These are phyloP conservation scores for Fusarium nematophilum DNA, from an alignment of 2,329 filamentous ascomycete genomes.

Conservation along the genomic window DNA sequence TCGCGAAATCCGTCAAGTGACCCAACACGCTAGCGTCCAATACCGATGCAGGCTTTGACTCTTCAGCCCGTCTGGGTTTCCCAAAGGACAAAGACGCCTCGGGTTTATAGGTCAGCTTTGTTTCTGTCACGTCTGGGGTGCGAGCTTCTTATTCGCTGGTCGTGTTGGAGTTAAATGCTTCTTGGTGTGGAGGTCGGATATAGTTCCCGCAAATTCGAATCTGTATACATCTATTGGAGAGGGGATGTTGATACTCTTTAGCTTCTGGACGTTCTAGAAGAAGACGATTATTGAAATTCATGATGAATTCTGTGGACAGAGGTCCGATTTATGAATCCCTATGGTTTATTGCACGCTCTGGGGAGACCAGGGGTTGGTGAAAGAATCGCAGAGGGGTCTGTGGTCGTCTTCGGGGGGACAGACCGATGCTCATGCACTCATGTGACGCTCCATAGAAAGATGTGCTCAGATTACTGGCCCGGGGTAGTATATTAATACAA, in stretches of 20 bases:
- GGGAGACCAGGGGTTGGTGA: no score
- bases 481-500: no score
- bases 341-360: no score
- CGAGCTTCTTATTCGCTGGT: not conserved
- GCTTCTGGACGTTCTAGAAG: no score
- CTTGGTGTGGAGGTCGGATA: constrained; percentile 23
- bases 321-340: no score
- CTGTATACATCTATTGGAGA: not conserved
- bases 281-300: no score
- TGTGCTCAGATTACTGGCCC: no score
- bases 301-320: no score
- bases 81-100: constrained; percentile 1
- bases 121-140: constrained; percentile 1
- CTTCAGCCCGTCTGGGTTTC: not conserved
- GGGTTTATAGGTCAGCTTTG: not conserved
- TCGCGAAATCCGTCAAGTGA: constrained; percentile 12
- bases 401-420: no score
- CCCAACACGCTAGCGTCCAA: not conserved
- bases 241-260: not conserved
- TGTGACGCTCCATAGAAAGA: no score
- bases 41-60: not conserved
- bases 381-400: no score
- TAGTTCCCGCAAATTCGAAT: constrained; percentile 15
- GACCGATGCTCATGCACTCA: no score
- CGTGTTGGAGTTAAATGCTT: constrained; percentile 5